phyloP scores from a whole-genome alignment of 192 early-diverging fungal genomes.

The Coemansia interrupta region DNA sequence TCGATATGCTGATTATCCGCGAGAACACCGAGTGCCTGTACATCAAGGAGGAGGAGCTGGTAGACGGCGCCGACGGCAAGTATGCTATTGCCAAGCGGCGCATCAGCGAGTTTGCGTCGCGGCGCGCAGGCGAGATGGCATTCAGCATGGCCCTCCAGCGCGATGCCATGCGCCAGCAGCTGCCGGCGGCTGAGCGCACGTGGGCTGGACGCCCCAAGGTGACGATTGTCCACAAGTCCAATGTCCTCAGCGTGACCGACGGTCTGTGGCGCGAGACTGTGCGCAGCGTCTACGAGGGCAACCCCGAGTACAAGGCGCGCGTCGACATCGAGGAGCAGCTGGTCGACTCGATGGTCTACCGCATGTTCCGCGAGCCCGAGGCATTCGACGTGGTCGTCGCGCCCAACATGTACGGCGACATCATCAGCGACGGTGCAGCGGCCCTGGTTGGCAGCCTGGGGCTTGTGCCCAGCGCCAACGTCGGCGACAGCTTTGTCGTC shows the following conservation, averaged over 20 bases:
- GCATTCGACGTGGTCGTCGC: slow-evolving; percentile 95
- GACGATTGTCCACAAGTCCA: slow-evolving; percentile 97
- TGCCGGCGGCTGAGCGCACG: slow-evolving; percentile 55
- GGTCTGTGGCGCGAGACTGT: slow-evolving; percentile 96
- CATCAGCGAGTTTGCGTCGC: slow-evolving; percentile 86
- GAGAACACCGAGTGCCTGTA: slow-evolving; percentile 97
- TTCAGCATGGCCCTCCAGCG: slow-evolving; percentile 88
- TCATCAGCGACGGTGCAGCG: slow-evolving; percentile 95
- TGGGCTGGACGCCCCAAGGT: slow-evolving; percentile 74
- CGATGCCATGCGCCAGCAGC: slow-evolving; percentile 61
- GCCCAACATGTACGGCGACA: slow-evolving; percentile 97
- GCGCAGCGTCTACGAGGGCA: slow-evolving; percentile 65
- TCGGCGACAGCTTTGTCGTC: slow-evolving; percentile 92
- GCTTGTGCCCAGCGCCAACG: slow-evolving; percentile 93
- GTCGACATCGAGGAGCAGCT: slow-evolving; percentile 93
- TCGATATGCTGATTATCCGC: slow-evolving; percentile 96
- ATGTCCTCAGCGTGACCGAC: slow-evolving; percentile 90
- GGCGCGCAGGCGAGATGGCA: slow-evolving; percentile 84
- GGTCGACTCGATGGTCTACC: slow-evolving; percentile 98
- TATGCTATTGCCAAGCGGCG: slow-evolving; percentile 78
- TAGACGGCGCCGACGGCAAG: slow-evolving; percentile 57
- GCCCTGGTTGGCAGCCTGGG: slow-evolving; percentile 94
- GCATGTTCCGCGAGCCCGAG: slow-evolving; percentile 96
- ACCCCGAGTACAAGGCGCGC: slow-evolving; percentile 54
- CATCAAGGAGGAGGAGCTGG: slow-evolving; percentile 53